Percentiles rank a stretch among this genome's conserved stretches.
phyloP scores from a whole-genome alignment of 352 stramenopile species.

The Pythium chondricola region DNA sequence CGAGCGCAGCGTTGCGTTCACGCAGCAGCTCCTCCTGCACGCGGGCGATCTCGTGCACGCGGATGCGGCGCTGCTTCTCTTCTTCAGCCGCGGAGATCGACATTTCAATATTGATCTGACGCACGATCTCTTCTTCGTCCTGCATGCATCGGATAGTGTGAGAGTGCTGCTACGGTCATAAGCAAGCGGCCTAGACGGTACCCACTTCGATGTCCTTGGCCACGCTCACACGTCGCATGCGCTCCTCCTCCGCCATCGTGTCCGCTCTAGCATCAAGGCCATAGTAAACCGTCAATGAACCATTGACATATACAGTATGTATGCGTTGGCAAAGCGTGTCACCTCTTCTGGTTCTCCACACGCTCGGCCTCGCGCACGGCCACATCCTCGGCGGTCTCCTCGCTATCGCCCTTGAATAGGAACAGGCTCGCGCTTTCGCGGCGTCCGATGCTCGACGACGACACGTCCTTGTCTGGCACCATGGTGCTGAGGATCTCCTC shows the following conservation, averaged over 20 bases:
- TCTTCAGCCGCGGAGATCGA: constrained; percentile 52
- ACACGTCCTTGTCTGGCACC: neutral
- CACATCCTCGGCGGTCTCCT: constrained; percentile 29
- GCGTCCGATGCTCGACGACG: constrained; percentile 14
- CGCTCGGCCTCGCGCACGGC: constrained; percentile 31
- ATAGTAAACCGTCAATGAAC: neutral
- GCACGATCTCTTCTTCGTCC: constrained; percentile 56
- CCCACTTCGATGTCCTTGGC: constrained; percentile 35
- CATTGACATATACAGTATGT: neutral
- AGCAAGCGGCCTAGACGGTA: too few species aligned
- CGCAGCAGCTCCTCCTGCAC: constrained; percentile 58
- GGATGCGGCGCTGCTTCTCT: constrained; percentile 56
- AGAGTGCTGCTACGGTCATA: too few species aligned
- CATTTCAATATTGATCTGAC: constrained; percentile 70
- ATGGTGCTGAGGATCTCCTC: neutral
- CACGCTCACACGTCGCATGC: constrained; percentile 44
- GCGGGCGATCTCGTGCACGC: constrained; percentile 55
- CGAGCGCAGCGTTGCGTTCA: constrained; percentile 31
- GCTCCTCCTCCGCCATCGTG: constrained; percentile 49
- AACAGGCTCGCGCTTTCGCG: constrained; percentile 47
- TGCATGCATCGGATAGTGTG: constrained; percentile 2
- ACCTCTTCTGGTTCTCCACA: constrained; percentile 45
- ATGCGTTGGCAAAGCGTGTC: neutral
- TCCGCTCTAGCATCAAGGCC: constrained; percentile 31
- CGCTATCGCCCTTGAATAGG: constrained; percentile 30